These are phyloP conservation scores for Solanum ossicruentum DNA, from an alignment of 257 asterid genomes.

Conservation along the genomic window DNA sequence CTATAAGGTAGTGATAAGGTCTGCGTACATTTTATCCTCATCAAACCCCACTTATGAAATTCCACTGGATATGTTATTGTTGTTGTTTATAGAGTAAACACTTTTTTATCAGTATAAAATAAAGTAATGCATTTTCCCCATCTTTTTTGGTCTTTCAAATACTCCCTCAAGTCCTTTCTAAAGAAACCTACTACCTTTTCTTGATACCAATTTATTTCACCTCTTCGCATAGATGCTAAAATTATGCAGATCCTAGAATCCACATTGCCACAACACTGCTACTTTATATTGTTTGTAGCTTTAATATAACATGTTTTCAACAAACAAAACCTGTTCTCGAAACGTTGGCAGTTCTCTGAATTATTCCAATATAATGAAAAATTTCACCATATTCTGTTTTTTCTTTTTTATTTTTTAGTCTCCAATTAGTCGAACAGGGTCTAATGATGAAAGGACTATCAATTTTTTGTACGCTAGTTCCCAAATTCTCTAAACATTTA, in stretches of 20 bases:
- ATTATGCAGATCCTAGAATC: not conserved
- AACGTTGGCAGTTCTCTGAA: not conserved
- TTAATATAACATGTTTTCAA: not conserved
- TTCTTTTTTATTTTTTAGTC: not conserved
- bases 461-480: not conserved
- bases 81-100: not conserved
- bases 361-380: not conserved
- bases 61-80: no score
- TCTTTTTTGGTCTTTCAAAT: not conserved
- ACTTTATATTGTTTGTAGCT: not conserved
- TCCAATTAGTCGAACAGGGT: not conserved
- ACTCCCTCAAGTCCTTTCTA: not conserved
- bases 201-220: not conserved
- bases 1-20: no score
- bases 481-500: not conserved
- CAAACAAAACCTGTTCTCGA: not conserved
- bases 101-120: not conserved
- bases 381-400: not conserved
- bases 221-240: not conserved
- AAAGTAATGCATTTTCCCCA: not conserved
- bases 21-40: no score
- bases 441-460: not conserved
- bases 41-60: no score
- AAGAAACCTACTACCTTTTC: not conserved
- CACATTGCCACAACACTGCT: not conserved